These are phyloP conservation scores for Achaetomium macrosporum DNA, from an alignment of 2,329 filamentous ascomycete species.

Conservation along the genomic window DNA sequence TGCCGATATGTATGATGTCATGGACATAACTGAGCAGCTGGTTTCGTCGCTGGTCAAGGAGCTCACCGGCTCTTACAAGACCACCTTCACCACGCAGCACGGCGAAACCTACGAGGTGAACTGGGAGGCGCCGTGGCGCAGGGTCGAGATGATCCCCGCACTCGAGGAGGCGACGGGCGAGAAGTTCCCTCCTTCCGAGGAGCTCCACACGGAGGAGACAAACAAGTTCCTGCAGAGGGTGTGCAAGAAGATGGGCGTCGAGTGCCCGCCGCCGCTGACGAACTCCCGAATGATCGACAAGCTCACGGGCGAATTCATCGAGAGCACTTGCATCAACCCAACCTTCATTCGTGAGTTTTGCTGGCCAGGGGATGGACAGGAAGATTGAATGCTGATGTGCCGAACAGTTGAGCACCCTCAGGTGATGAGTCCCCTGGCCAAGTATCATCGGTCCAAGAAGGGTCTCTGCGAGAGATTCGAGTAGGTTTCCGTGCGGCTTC, in stretches of 20 bases:
- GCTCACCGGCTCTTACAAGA: slow-evolving; percentile 77
- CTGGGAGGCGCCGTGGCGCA: slow-evolving; percentile 91
- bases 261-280: slow-evolving; percentile 84
- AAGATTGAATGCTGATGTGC: slow-evolving; percentile 7
- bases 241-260: slow-evolving; percentile 83
- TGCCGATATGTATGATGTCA: slow-evolving; percentile 83
- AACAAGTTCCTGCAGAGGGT: slow-evolving; percentile 80
- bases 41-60: slow-evolving; percentile 85
- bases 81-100: slow-evolving; percentile 76
- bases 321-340: slow-evolving; percentile 88
- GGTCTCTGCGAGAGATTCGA: slow-evolving; percentile 97
- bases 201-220: slow-evolving; percentile 85
- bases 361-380: neutral
- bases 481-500: slow-evolving; percentile 18
- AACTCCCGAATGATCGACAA: slow-evolving; percentile 97
- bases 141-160: slow-evolving; percentile 91
- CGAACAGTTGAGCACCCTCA: slow-evolving; percentile 55
- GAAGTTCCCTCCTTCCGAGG: slow-evolving; percentile 84
- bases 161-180: slow-evolving; percentile 85
- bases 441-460: slow-evolving; percentile 75
- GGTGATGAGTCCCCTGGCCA: slow-evolving; percentile 94
- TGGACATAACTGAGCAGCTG: slow-evolving; percentile 88
- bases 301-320: slow-evolving; percentile 88
- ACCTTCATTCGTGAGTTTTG: slow-evolving; percentile 64
- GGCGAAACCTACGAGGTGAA: slow-evolving; percentile 88